Conservation (phyloP, 768 basidiomycete genomes). For the Xerocomus spinulosus region DNA sequence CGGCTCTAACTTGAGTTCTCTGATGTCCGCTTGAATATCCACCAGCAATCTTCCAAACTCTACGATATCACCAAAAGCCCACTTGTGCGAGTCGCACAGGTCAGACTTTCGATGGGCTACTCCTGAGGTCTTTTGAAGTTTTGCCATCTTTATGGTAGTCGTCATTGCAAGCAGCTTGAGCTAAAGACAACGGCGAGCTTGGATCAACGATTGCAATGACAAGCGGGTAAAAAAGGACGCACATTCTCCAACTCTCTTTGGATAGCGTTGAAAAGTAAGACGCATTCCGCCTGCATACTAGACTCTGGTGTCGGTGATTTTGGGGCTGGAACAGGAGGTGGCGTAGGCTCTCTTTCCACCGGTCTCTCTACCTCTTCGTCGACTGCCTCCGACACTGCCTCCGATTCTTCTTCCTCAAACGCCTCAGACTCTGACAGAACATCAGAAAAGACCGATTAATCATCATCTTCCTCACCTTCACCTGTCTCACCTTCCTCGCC, state of each 20-base stretch:
- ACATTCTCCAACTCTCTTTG: constrained; percentile 57
- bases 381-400: constrained; percentile 21
- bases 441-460: neutral
- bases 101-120: constrained; percentile 42
- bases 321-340: constrained; percentile 13
- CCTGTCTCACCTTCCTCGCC: constrained; percentile 20
- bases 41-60: constrained; percentile 41
- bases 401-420: constrained; percentile 18
- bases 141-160: constrained; percentile 33
- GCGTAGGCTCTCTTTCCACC: constrained; percentile 7
- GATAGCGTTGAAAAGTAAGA: constrained; percentile 43
- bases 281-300: constrained; percentile 68
- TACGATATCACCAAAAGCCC: constrained; percentile 48
- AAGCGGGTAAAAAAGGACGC: constrained; percentile 23
- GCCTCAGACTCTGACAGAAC: neutral
- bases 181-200: constrained; percentile 29
- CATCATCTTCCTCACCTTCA: constrained; percentile 30
- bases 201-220: neutral
- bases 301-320: constrained; percentile 37
- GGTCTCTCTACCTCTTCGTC: constrained; percentile 16
- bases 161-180: constrained; percentile 39
- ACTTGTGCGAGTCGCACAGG: constrained; percentile 45
- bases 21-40: constrained; percentile 48
- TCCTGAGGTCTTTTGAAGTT: constrained; percentile 34
- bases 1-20: constrained; percentile 41